phyloP scores from a whole-genome alignment of 805 yeast species.

The Candida odintsovae region DNA sequence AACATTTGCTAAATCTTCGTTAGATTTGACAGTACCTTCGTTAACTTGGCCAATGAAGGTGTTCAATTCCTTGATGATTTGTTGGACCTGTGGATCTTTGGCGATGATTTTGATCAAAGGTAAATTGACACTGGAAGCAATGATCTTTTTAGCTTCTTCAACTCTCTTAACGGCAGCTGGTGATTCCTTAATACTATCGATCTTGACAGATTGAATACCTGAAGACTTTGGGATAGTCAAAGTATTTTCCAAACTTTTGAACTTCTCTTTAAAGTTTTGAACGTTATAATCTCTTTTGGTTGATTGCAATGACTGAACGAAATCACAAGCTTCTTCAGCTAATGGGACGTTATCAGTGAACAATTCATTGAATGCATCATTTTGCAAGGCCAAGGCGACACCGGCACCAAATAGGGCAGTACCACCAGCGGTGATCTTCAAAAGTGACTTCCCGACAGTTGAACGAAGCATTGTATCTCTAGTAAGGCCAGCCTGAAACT shows the following conservation, averaged over 20 bases:
- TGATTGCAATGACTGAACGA: conserved; percentile 34
- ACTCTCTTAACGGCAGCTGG: conserved; percentile 4
- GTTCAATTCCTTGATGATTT: conserved; percentile 22
- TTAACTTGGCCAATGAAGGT: conserved; percentile 18
- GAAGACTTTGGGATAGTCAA: conserved; percentile 31
- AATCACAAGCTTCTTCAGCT: conserved; percentile 49
- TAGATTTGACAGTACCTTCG: conserved; percentile 15
- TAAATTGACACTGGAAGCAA: conserved; percentile 10
- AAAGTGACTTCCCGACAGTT: conserved; percentile 27
- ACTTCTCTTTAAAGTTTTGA: conserved; percentile 31
- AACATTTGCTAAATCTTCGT: conserved; percentile 10
- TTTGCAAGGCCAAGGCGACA: conserved; percentile 48
- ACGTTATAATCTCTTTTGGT: conserved; percentile 25
- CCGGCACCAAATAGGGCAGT: conserved; percentile 50
- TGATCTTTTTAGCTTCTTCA: conserved; percentile 12
- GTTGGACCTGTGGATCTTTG: conserved; percentile 23
- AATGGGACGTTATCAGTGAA: conserved; percentile 62
- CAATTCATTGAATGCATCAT: conserved; percentile 54
- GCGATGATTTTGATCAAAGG: conserved; percentile 27
- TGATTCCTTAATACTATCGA: conserved; percentile 19
- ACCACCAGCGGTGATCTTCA: conserved; percentile 26
- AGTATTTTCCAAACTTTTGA: conserved; percentile 33
- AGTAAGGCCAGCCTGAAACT: background rate
- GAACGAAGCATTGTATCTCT: conserved; percentile 20
- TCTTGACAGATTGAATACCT: conserved; percentile 30